Evolutionary conservation across 495 filamentous ascomycete species (phyloP).

Genomic region (Penicillium herquei): DNA sequence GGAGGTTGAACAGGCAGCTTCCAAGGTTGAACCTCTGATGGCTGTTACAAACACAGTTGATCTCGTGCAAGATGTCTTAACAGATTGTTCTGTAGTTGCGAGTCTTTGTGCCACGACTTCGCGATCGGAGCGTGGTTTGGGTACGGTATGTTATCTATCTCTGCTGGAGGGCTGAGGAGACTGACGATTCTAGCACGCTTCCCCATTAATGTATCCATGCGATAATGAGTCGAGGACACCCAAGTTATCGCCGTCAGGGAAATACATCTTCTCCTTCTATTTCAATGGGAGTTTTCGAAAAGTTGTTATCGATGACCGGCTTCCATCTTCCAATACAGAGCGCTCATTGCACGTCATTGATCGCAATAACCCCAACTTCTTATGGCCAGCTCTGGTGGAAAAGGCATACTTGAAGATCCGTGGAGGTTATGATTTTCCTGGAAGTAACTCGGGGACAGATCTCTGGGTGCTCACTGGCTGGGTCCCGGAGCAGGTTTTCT

Average conservation of each 20-base stretch:
- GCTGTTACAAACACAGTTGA: slow-evolving; percentile 56
- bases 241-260: slow-evolving; percentile 68
- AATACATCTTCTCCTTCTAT: slow-evolving; percentile 86
- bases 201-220: slow-evolving; percentile 71
- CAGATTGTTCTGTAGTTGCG: slow-evolving; percentile 95
- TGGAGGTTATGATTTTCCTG: slow-evolving; percentile 96
- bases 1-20: slow-evolving; percentile 3
- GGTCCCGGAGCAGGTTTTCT: slow-evolving; percentile 93
- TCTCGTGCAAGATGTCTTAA: slow-evolving; percentile 88
- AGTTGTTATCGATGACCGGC: slow-evolving; percentile 87
- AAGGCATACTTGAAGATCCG: slow-evolving; percentile 97
- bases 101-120: slow-evolving; percentile 82
- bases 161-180: neutral
- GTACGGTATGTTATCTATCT: slow-evolving; percentile 43
- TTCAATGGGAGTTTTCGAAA: slow-evolving; percentile 93
- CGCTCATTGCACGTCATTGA: slow-evolving; percentile 86
- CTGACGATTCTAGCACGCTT: slow-evolving; percentile 53
- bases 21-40: slow-evolving; percentile 49
- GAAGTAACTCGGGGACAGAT: slow-evolving; percentile 97
- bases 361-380: slow-evolving; percentile 66
- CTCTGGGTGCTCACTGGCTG: slow-evolving; percentile 88
- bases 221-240: slow-evolving; percentile 55
- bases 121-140: slow-evolving; percentile 59
- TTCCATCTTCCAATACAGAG: slow-evolving; percentile 72
- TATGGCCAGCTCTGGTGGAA: slow-evolving; percentile 94